phyloP scores from a whole-genome alignment of 495 filamentous ascomycete species.

The Tuber microsphaerosporum region DNA sequence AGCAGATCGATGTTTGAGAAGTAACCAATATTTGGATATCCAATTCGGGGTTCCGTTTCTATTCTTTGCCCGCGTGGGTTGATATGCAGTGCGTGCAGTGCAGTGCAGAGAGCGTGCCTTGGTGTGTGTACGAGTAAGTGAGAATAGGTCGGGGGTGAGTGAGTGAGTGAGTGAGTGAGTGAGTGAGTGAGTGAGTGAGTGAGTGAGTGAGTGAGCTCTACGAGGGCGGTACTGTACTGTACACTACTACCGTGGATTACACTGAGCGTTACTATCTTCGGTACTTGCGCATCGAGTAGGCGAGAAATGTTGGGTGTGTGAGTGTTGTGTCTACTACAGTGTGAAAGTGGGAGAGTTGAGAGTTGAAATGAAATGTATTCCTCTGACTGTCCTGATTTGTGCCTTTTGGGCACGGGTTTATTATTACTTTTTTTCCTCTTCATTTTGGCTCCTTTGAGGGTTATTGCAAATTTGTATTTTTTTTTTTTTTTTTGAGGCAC shows the following conservation, averaged over 20 bases:
- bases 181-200: constrained; percentile 19
- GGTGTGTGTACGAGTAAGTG: background rate
- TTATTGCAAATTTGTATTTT: constrained; percentile 1
- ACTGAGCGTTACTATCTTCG: constrained; percentile 12
- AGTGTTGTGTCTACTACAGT: constrained; percentile 12
- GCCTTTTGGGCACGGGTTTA: constrained; percentile 24
- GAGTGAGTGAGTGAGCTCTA: constrained; percentile 16
- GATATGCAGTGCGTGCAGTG: constrained; percentile 5
- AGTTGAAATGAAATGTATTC: constrained; percentile 8
- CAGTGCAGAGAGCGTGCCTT: no score
- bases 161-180: constrained; percentile 5
- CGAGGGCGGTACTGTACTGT: background rate
- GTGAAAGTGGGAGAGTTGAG: background rate
- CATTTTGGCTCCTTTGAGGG: constrained; percentile 13
- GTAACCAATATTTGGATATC: constrained; percentile 4
- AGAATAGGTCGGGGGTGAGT: background rate
- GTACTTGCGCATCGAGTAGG: constrained; percentile 16
- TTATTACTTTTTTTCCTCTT: constrained; percentile 13
- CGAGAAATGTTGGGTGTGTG: constrained; percentile 19
- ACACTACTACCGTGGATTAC: background rate
- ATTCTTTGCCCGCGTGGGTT: constrained; percentile 6
- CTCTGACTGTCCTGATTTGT: constrained; percentile 28
- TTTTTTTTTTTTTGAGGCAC: background rate
- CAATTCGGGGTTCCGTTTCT: background rate
- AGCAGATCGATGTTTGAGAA: background rate